A percentile compares a stretch with the other conserved stretches of the same genome.
phyloP scores from a whole-genome alignment of 2,329 filamentous ascomycete species.

The Penicillium expansum region DNA sequence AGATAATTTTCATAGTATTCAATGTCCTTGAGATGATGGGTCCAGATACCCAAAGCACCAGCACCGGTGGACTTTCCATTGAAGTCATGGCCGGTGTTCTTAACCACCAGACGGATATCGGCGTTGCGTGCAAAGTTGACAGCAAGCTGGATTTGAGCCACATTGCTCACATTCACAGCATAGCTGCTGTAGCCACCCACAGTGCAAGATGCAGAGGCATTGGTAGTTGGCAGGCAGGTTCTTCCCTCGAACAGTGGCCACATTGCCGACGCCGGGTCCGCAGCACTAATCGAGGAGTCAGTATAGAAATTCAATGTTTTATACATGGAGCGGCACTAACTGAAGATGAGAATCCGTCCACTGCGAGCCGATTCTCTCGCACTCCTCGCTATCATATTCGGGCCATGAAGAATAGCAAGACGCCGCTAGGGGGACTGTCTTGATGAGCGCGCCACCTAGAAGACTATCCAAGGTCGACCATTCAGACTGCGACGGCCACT shows the following conservation, averaged over 20 bases:
- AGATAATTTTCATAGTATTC: conserved; percentile 42
- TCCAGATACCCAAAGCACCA: conserved; percentile 51
- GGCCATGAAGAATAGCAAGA: conserved; percentile 28
- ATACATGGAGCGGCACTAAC: conserved; percentile 12
- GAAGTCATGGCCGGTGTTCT: conserved; percentile 51
- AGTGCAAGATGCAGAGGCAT: conserved; percentile 28
- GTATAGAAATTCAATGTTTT: neutral
- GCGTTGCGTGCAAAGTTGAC: conserved; percentile 27
- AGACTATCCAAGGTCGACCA: conserved; percentile 27
- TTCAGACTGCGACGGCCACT: conserved; percentile 22
- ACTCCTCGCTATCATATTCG: conserved; percentile 23
- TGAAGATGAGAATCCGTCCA: conserved; percentile 29
- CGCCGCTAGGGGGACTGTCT: conserved; percentile 29
- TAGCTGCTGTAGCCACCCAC: conserved; percentile 35
- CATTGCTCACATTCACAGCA: conserved; percentile 36
- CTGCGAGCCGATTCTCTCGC: conserved; percentile 17
- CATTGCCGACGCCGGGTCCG: conserved; percentile 27
- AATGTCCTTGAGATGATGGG: conserved; percentile 47
- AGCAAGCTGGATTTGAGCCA: conserved; percentile 37
- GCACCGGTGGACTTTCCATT: conserved; percentile 48
- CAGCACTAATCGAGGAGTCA: conserved; percentile 16
- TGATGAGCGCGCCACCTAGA: conserved; percentile 25
- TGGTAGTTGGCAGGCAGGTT: conserved; percentile 25
- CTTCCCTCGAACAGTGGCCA: conserved; percentile 30
- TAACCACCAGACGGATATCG: conserved; percentile 39